Evolutionary conservation across 768 basidiomycete genomes (phyloP), one percentile per base, ranked within the genome.

Genomic region (Paxillus involutus): DNA sequence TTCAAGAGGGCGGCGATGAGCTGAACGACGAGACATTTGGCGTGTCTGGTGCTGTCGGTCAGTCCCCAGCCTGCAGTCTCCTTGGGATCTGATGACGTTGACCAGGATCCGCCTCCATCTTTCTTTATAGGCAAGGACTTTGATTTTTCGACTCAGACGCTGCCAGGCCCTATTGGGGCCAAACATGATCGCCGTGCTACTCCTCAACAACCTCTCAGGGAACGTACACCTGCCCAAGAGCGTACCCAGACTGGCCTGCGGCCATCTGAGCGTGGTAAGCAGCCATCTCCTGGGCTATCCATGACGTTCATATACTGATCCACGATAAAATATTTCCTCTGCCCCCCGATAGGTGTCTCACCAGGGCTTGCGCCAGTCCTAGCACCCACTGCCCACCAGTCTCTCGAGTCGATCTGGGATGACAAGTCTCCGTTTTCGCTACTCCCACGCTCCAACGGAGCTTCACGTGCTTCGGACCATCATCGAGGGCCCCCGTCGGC

Each of bases 1-100:
- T 98, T 50, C 84, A 88, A 62, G 96, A 98, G 72, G 88, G 87
- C 40, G 86, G 85, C 52, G 94, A 98, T 77, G 94, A 95, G 61
- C 69, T 95, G 62, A 98, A 99, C 73, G 93, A 96, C 71, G 94
- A 96, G 76, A 99, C 97, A 3, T 99, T 99, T 74, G 97, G 95
- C 30, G 80, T 73, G 39, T 59, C 75, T 47, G 85, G 79, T 33
- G 73, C 66, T 59, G 82, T 96, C 54, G 92, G 94, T 94, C 68
- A 78, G 88, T 73, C 51, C 48, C 16, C 17, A 36, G 11, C 30
- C n/a, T 33, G 3, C 45, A 52, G 14, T 32, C 9, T 37, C 33
- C 44, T 52, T 35, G 36, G 33, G 56, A 64, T 65, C 59, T 53
- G 52, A 58, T 51, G 6, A 33, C 48, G 47, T 51, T 64, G 29